phyloP scores from a whole-genome alignment of 2,329 filamentous ascomycete genomes.

The Trichoderma brevicompactum region DNA sequence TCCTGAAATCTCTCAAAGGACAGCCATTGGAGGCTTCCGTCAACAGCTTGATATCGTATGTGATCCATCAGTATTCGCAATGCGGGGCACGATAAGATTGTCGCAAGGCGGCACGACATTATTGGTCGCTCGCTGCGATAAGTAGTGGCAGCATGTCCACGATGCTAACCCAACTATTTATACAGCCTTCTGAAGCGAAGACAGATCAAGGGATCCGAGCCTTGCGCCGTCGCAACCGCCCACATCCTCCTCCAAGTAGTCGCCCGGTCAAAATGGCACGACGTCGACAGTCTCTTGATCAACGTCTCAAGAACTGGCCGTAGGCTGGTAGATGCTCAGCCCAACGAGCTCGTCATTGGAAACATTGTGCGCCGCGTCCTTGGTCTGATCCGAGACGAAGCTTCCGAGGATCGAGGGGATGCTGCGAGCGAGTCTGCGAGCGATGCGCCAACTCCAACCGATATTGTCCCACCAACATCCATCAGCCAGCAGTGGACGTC shows the following conservation, averaged over 20 bases:
- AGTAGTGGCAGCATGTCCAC: not conserved
- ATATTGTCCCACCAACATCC: conserved; percentile 42
- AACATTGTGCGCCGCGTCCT: conserved; percentile 93
- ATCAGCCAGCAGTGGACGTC: conserved; percentile 38
- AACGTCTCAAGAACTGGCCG: conserved; percentile 80
- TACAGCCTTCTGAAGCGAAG: conserved; percentile 82
- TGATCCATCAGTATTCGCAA: conserved; percentile 32
- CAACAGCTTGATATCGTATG: conserved; percentile 81
- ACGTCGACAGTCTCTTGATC: conserved; percentile 77
- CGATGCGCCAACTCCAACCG: conserved; percentile 50
- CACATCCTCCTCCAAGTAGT: conserved; percentile 88
- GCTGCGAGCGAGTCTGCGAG: conserved; percentile 62
- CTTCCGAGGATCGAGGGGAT: conserved; percentile 77
- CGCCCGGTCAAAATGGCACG: conserved; percentile 75
- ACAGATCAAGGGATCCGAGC: conserved; percentile 85
- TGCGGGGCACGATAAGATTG: conserved; percentile 25
- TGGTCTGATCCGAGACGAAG: conserved; percentile 88
- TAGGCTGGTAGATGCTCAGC: conserved; percentile 79
- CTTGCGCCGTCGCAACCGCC: conserved; percentile 89
- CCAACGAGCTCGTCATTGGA: conserved; percentile 87
- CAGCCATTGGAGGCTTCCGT: conserved; percentile 79
- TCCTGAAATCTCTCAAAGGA: conserved; percentile 77
- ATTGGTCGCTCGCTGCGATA: not conserved
- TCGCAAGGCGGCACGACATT: conserved; percentile 12
- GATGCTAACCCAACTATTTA: conserved; percentile 13